Percentiles rank a stretch among this genome's conserved stretches.
Evolutionary conservation across 2,329 filamentous ascomycete species (phyloP).

Genomic region (Sporothrix euskadiensis): DNA sequence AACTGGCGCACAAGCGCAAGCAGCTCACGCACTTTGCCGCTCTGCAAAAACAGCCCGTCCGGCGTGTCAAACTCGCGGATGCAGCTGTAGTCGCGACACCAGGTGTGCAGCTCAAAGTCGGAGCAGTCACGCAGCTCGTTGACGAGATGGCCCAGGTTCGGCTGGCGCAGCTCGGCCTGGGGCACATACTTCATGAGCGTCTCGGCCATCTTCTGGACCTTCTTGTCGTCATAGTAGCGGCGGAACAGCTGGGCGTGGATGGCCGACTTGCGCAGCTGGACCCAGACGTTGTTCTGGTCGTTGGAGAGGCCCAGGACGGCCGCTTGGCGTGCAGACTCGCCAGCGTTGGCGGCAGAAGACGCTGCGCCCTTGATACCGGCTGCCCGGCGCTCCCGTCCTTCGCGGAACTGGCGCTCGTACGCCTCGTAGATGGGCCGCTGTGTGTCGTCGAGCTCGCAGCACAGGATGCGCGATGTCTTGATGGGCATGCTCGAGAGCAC

Average conservation of each 20-base stretch:
- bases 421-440: slow-evolving; percentile 74
- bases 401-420: slow-evolving; percentile 63
- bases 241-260: slow-evolving; percentile 90
- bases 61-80: slow-evolving; percentile 56
- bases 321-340: slow-evolving; percentile 5
- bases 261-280: slow-evolving; percentile 88
- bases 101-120: slow-evolving; percentile 66
- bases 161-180: slow-evolving; percentile 54
- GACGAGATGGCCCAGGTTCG: slow-evolving; percentile 54
- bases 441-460: slow-evolving; percentile 72
- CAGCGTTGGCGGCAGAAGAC: slow-evolving; percentile 41
- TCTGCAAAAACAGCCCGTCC: slow-evolving; percentile 56
- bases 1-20: slow-evolving; percentile 72
- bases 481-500: slow-evolving; percentile 80
- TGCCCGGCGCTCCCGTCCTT: slow-evolving; percentile 51
- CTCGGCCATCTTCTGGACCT: slow-evolving; percentile 69
- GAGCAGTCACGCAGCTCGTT: slow-evolving; percentile 60
- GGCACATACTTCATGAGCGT: slow-evolving; percentile 71
- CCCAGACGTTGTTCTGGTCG: slow-evolving; percentile 71
- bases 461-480: slow-evolving; percentile 76
- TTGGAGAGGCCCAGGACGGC: slow-evolving; percentile 46
- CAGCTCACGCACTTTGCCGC: slow-evolving; percentile 84
- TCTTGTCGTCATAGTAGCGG: slow-evolving; percentile 73
- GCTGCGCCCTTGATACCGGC: slow-evolving; percentile 33
- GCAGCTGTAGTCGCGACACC: slow-evolving; percentile 62